Evolutionary conservation across 495 filamentous ascomycete species (phyloP), one percentile per base, ranked within the genome.

Genomic region (Aspergillus cristatus): DNA sequence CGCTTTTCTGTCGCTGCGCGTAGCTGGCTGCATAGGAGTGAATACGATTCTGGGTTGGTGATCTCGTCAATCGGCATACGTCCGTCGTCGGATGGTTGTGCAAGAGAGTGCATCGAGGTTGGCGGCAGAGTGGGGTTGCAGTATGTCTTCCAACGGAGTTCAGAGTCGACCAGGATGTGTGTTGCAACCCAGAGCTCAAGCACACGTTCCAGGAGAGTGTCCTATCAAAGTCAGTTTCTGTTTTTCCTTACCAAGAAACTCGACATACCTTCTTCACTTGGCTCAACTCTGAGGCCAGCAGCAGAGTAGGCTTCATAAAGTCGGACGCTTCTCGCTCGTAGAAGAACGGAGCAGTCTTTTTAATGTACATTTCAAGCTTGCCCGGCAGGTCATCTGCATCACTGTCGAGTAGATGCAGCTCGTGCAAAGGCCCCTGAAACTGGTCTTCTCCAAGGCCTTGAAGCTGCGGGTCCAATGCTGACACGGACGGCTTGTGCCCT

Each of bases 111-210:
- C 38, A 61, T 50, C n/a, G 64, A 58, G 10, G 59, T 57, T 3
- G 68, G 65, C 2, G 65, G 56, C 14, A 67, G 51, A 7, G 61
- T 64, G 13, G 67, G 60, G 50, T 72, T 73, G 47, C 59, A 66
- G 45, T 60, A 74, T 17, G 83, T 72, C 20, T 71, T 74, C 82
- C 82, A 88, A 26, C 68, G 65, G 13, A 79, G 55, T 28, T 80
- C 76, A n/a, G 68, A 65, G 40, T 84, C 81, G 14, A 74, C 69
- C 33, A 90, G 67, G 18, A 90, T 75, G 44, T 83, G 78, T 1
- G 84, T 86, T 6, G 76, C 70, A 15, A 78, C 72, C 83, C 84
- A 93, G 3, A 93, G 67, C 51, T 90, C 80, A 6, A 90, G 61
- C 1, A 75, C 77, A 25, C 75, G 71, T 35, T 73, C 70, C 11